A percentile compares a stretch with the other conserved stretches of the same genome.
phyloP scores from a whole-genome alignment of 768 basidiomycete genomes.

The Pleurotus salmoneostramineus region DNA sequence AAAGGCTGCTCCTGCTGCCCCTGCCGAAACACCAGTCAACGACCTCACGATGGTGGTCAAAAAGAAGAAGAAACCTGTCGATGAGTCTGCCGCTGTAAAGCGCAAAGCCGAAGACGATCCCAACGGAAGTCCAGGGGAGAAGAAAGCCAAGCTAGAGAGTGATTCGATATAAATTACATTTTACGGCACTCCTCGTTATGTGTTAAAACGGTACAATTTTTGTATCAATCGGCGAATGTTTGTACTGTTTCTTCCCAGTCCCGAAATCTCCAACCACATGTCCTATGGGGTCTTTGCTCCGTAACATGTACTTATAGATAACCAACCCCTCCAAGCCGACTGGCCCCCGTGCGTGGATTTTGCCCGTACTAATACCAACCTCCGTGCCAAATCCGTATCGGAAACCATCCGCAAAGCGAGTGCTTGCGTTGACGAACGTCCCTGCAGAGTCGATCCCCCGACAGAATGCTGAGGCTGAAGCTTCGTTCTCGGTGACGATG shows the following conservation, averaged over 20 bases:
- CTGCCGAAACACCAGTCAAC: constrained; percentile 51
- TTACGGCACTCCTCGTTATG: neutral
- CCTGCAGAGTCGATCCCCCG: constrained; percentile 89
- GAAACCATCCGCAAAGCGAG: constrained; percentile 95
- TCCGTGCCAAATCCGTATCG: constrained; percentile 97
- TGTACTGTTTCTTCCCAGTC: constrained; percentile 68
- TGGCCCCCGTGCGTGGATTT: constrained; percentile 94
- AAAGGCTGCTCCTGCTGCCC: constrained; percentile 36
- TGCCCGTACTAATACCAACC: constrained; percentile 95
- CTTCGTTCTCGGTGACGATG: constrained; percentile 81
- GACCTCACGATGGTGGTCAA: constrained; percentile 88
- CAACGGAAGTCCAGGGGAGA: constrained; percentile 46
- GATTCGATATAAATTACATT: constrained; percentile 12
- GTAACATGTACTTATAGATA: constrained; percentile 94
- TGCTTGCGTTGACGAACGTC: constrained; percentile 92
- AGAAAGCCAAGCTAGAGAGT: constrained; percentile 61
- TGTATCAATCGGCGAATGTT: constrained; percentile 50
- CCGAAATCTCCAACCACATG: constrained; percentile 91
- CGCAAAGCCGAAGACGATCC: constrained; percentile 68
- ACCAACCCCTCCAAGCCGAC: constrained; percentile 93
- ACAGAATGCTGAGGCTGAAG: constrained; percentile 69
- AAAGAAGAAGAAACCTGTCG: constrained; percentile 71
- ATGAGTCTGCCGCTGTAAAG: constrained; percentile 40
- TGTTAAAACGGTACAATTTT: constrained; percentile 45
- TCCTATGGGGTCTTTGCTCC: constrained; percentile 68